Base-by-base conservation (phyloP, 2,329 filamentous ascomycete species). In the Cadophora sp. region DNA sequence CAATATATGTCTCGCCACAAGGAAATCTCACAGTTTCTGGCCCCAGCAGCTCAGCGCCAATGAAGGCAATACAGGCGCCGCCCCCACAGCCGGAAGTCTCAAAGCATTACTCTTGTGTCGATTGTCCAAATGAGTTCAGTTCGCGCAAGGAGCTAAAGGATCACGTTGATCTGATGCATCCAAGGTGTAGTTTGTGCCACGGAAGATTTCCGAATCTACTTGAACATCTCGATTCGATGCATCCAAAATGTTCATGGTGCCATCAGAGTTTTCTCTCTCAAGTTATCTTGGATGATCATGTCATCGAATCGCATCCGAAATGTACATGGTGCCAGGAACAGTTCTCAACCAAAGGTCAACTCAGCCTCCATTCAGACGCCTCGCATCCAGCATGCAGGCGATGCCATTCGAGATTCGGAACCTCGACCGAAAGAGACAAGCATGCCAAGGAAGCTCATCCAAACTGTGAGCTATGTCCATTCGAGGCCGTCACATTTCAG, bases 1-100 rank as follows among this genome's bases (percentile, higher is more conserved):
- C 62, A 16, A 64, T 64, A 64, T 64, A 64, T 31, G 51, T 64
- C 34, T 64, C 62, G 24, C 51, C 62, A 56, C 62, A 64, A 12
- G 62, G 62, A 19, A 55, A 43, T 19, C 40, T 64, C 11, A 64
- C 29, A 2, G 26, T 64, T 11, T 37, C 50, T 5, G 22, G 34
- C 19, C 22, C 29, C n/a, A 26, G 16, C 29, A 53, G 11, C 16
- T 43, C 48, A 43, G 14, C 19, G 3, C 22, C 61, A 19, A 31
- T 50, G 29, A 40, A 53, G 24, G 24, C 61, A 40, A 53, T 62
- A 24, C 60, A 34, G 6, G 60, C 60, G 4, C 40, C 40, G 5
- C 43, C 40, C 14, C 1, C 60, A 14, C 43, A 64, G 22, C 16
- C 24, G 14, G 27, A 4, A 27, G 7, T 9, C 19, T 8, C 37